Percentiles rank a stretch among this genome's conserved stretches.
Evolutionary conservation across 768 basidiomycete species (phyloP).

Genomic region (Coprinopsis sp.): DNA sequence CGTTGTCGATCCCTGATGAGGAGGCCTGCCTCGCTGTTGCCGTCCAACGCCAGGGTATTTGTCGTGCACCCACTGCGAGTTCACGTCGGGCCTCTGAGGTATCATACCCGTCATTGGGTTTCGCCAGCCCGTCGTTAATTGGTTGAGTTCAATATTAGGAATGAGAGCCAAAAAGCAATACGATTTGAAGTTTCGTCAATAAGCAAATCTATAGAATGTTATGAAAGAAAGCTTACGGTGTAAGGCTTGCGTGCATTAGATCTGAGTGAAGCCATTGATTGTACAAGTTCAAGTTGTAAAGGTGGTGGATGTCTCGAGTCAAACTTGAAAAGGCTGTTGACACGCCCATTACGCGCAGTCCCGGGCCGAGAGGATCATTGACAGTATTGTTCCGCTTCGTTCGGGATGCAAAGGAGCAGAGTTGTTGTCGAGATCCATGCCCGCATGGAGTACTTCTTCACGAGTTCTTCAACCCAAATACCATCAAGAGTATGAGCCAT

Average conservation of each 20-base stretch:
- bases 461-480: too few species aligned
- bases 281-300: too few species aligned
- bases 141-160: not conserved
- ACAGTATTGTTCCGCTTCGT: too few species aligned
- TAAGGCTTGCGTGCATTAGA: slow-evolving; percentile 25
- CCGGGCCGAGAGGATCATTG: too few species aligned
- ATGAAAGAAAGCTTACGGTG: slow-evolving; percentile 15
- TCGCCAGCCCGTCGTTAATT: not conserved
- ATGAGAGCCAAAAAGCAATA: too few species aligned
- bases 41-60: slow-evolving; percentile 45
- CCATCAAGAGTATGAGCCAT: too few species aligned
- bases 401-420: too few species aligned
- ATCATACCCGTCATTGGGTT: not conserved
- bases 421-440: too few species aligned
- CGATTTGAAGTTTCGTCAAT: not conserved
- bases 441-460: too few species aligned
- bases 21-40: slow-evolving; percentile 24
- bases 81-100: slow-evolving; percentile 53
- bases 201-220: not conserved
- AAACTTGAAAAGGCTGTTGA: too few species aligned
- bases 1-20: slow-evolving; percentile 18
- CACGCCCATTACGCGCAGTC: too few species aligned
- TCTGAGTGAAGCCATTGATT: slow-evolving; percentile 25
- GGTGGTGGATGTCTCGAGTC: too few species aligned
- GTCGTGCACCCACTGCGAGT: slow-evolving; percentile 77